Conservation (phyloP, 371 early-diverging fungal genomes). For the Batkoa obscura region DNA sequence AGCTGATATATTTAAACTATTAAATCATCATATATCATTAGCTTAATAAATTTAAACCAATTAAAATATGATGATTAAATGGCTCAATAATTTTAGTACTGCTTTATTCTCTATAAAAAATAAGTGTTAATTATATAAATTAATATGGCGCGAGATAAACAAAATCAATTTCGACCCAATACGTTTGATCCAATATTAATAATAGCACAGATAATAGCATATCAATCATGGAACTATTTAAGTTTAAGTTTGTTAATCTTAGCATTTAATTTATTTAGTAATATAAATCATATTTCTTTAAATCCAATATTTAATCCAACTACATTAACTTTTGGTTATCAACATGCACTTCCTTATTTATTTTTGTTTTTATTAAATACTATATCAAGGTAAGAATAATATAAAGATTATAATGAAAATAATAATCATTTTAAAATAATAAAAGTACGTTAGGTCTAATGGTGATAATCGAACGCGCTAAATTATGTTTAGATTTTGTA, state of each 20-base stretch:
- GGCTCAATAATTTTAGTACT: no score
- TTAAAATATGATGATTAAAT: no score
- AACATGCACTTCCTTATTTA: neutral
- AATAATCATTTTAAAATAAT: neutral
- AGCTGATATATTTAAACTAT: no score
- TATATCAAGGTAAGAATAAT: neutral
- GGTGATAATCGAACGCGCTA: constrained; percentile 55
- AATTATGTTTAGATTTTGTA: constrained; percentile 61
- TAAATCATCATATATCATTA: no score
- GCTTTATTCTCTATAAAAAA: no score
- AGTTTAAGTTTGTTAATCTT: neutral
- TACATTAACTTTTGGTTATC: neutral
- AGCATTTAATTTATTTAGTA: neutral
- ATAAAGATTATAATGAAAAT: neutral
- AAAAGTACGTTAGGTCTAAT: constrained; percentile 26
- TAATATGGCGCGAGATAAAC: no score
- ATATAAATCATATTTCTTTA: neutral
- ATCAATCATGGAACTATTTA: neutral
- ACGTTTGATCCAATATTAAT: neutral
- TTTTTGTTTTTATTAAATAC: neutral
- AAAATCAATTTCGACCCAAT: constrained; percentile 2
- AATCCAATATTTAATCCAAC: neutral
- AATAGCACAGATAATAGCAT: neutral
- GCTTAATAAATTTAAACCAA: no score
- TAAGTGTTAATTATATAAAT: no score